Percentiles rank a stretch among this genome's conserved stretches.
Conservation (phyloP, 2,329 filamentous ascomycete species). For the Fusarium pseudocircinatum region DNA sequence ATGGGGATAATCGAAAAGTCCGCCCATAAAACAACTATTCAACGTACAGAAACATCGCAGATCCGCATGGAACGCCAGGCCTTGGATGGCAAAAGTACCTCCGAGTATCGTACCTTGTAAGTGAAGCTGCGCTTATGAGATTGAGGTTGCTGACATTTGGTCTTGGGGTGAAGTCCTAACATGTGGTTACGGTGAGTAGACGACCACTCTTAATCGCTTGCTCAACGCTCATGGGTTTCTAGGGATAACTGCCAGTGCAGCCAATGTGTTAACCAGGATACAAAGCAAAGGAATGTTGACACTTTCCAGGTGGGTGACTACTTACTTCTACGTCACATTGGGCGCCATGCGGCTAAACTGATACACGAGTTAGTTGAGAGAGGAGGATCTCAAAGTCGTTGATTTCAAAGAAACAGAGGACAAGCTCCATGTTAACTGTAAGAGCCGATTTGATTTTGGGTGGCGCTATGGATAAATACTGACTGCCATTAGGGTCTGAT, state of each 20-base stretch:
- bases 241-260: conserved; percentile 57
- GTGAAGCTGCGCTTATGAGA: conserved; percentile 14
- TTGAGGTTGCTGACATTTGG: conserved; percentile 15
- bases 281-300: conserved; percentile 54
- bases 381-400: conserved; percentile 44
- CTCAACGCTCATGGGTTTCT: conserved; percentile 8
- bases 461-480: background rate
- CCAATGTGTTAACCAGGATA: conserved; percentile 54
- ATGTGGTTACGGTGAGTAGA: conserved; percentile 44
- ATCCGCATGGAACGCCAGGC: conserved; percentile 12
- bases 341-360: background rate
- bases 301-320: conserved; percentile 49
- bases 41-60: conserved; percentile 20
- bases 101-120: conserved; percentile 34
- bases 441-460: background rate
- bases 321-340: background rate
- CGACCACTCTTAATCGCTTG: conserved; percentile 4
- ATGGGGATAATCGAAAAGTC: background rate
- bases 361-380: conserved; percentile 45
- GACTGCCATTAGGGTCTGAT: conserved; percentile 68
- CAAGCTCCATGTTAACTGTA: conserved; percentile 50
- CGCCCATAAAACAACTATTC: conserved; percentile 5
- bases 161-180: conserved; percentile 36
- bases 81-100: background rate
- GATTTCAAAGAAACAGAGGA: conserved; percentile 41